Percentiles rank a stretch among this genome's conserved stretches.
These are phyloP conservation scores for Ogataea sp. DNA, from an alignment of 805 yeast genomes.

Conservation along the genomic window DNA sequence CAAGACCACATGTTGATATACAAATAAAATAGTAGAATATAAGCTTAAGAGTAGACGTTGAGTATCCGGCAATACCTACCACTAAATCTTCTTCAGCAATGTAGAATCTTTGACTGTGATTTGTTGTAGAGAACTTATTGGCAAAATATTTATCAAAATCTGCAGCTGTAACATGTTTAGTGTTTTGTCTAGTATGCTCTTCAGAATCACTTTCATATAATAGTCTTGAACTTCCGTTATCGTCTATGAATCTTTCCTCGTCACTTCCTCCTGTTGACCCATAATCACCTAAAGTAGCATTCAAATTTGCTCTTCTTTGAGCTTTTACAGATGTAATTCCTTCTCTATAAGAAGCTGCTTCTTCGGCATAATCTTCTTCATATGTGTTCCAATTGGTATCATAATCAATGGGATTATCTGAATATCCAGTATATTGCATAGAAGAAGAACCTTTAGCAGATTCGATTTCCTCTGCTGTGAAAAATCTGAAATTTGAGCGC, in stretches of 20 bases:
- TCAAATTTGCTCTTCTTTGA: background rate
- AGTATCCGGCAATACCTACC: conserved; percentile 89
- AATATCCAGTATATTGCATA: conserved; percentile 37
- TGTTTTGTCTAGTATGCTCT: conserved; percentile 11
- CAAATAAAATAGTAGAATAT: conserved; percentile 47
- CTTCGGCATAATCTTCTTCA: conserved; percentile 33
- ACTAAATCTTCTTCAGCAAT: conserved; percentile 94
- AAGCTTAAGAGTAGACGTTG: conserved; percentile 38
- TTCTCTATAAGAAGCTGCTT: conserved; percentile 4
- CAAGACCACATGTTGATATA: conserved; percentile 57
- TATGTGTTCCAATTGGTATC: conserved; percentile 69
- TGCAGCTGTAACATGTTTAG: conserved; percentile 16
- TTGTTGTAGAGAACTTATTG: conserved; percentile 28
- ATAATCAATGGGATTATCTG: conserved; percentile 44
- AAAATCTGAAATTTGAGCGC: conserved; percentile 60
- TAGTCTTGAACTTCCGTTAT: background rate
- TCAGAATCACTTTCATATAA: conserved; percentile 6
- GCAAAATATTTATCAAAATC: conserved; percentile 35
- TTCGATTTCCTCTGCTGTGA: conserved; percentile 75
- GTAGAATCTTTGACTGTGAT: conserved; percentile 71
- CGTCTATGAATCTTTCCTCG: conserved; percentile 10
- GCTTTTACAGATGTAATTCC: background rate
- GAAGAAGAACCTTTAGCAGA: conserved; percentile 85
- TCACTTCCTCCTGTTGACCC: conserved; percentile 11
- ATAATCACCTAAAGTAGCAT: conserved; percentile 2